Base-by-base conservation (phyloP, 1,284 basidiomycete genomes). In the Ustilago shanxiensis region DNA sequence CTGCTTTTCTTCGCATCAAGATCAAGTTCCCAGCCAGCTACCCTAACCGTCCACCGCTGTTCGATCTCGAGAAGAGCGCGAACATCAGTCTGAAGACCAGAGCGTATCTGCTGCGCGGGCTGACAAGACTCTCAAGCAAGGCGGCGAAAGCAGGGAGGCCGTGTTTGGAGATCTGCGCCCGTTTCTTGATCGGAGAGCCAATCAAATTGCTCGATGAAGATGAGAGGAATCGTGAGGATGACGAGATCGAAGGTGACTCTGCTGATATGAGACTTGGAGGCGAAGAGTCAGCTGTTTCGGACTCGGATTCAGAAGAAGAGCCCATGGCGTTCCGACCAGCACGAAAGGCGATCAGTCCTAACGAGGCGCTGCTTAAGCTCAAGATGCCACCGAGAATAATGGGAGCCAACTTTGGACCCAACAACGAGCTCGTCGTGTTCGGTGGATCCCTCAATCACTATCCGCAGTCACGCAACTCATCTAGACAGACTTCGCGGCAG, bases 21-120 rank as follows among this genome's bases (percentile, higher is more conserved):
- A 73, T 85, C 60, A 62, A 51, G 31, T 85, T 83, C 47, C 83
- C 84, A 2, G n/a, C 57, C 0, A 35, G 37, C 22, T 86, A 86
- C 50, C 84, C 84, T 2, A 59, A 54, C 37, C 52, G 72, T 26
- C 57, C 80, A 35, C 81, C 82, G 20, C 61, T 70, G 13, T 82
- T 81, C 60, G 80, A 86, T 18, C 76, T 86, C 16, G 84, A 86
- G 39, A 77, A 76, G 58, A 82, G 78, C 53, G 76, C 79, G 37
- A 79, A 65, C 24, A 79, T 86, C 55, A 74, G 79, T 0, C 68
- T 81, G 61, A 79, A 79, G 61, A 82, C 80, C 26, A 76, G 83
- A 14, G 74, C 83, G 0, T 80, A 81, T 39, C 66, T 86, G 33
- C 70, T 83, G 56, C 69, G 73, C 1, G 68, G 69, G 1, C 31